A percentile compares a stretch with the other conserved stretches of the same genome.
These are phyloP conservation scores for Umbelopsis sp. DNA, from an alignment of 192 early-diverging fungal genomes.

Conservation along the genomic window DNA sequence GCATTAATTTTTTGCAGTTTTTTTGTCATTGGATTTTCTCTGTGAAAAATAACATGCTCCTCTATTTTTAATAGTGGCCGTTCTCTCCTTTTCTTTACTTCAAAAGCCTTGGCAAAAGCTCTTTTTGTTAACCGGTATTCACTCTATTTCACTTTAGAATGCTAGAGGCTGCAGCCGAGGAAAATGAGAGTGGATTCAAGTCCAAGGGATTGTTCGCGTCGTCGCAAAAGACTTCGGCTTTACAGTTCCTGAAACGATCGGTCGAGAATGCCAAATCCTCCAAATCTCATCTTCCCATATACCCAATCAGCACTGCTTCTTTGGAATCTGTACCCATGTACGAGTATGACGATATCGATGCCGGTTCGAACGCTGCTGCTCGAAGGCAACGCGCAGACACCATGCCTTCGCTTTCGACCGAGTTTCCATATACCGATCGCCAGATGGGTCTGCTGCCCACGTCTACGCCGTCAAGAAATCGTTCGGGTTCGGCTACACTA, in stretches of 20 bases:
- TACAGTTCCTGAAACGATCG: constrained; percentile 9
- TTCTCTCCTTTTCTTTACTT: neutral
- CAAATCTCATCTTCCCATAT: constrained; percentile 12
- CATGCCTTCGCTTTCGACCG: constrained; percentile 31
- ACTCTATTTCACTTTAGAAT: constrained; percentile 4
- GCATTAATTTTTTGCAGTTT: no score
- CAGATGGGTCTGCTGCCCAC: constrained; percentile 1
- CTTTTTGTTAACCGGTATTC: neutral
- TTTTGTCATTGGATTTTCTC: no score
- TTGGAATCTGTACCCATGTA: neutral
- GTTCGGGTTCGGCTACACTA: constrained; percentile 20
- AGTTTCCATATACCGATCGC: constrained; percentile 23
- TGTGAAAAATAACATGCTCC: no score
- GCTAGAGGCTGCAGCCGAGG: constrained; percentile 17
- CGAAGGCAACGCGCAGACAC: constrained; percentile 34
- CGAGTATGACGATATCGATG: neutral
- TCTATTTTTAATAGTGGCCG: no score
- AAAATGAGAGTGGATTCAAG: neutral
- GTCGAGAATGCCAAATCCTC: constrained; percentile 16
- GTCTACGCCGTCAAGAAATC: constrained; percentile 14
- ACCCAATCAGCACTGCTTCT: neutral
- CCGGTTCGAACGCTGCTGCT: neutral
- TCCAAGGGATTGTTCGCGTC: constrained; percentile 12
- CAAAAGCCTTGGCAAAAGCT: no score
- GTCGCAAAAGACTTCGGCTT: constrained; percentile 12